Conservation (phyloP, 2,329 filamentous ascomycete species). For the Paraconiothyrium sp. region DNA sequence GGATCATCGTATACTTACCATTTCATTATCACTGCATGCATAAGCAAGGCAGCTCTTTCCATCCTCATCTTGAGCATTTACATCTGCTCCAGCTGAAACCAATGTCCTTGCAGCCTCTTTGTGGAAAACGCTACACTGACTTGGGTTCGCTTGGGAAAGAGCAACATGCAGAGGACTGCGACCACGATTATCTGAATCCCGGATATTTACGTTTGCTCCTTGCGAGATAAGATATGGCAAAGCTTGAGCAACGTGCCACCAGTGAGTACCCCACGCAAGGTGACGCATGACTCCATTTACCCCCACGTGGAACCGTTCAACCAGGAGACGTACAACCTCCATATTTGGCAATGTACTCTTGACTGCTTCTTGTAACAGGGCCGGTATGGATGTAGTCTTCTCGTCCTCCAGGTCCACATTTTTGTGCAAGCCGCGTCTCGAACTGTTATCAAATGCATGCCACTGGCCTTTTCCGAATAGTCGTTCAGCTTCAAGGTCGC, state of each 20-base stretch:
- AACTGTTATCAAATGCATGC: slow-evolving; percentile 8
- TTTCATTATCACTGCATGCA: slow-evolving; percentile 14
- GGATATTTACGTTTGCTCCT: slow-evolving; percentile 22
- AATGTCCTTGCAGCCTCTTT: slow-evolving; percentile 20
- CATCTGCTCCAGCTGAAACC: slow-evolving; percentile 19
- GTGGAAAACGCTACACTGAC: slow-evolving; percentile 6
- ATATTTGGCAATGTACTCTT: slow-evolving; percentile 23
- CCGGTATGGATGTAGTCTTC: background rate
- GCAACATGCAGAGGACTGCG: slow-evolving; percentile 40
- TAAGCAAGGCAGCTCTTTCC: slow-evolving; percentile 21
- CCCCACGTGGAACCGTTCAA: slow-evolving; percentile 26
- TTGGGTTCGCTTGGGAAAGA: slow-evolving; percentile 1
- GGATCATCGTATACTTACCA: slow-evolving; percentile 4
- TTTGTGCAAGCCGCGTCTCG: background rate
- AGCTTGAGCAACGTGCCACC: slow-evolving; percentile 27
- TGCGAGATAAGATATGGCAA: slow-evolving; percentile 26
- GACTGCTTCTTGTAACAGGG: slow-evolving; percentile 9
- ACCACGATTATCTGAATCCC: slow-evolving; percentile 23
- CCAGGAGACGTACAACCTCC: slow-evolving; percentile 25
- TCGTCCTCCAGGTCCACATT: background rate
- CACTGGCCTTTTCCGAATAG: background rate
- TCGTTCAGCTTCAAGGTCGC: background rate
- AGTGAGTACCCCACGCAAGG: slow-evolving; percentile 9
- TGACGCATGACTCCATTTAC: slow-evolving; percentile 15
- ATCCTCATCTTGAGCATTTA: slow-evolving; percentile 18